These are phyloP conservation scores for Porodaedalea pini DNA, from an alignment of 1,284 basidiomycete species.

Conservation along the genomic window DNA sequence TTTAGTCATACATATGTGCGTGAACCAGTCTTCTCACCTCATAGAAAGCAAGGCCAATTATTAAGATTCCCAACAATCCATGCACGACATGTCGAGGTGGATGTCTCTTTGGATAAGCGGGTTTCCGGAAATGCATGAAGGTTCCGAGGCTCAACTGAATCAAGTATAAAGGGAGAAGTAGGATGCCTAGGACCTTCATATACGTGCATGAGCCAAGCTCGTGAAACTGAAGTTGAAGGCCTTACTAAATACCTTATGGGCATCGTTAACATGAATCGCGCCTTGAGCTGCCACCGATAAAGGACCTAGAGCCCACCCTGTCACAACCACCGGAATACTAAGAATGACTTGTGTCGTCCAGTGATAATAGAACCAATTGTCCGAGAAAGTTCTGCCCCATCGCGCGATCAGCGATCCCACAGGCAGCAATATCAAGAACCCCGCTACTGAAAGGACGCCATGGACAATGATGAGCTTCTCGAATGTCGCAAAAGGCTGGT, in stretches of 20 bases:
- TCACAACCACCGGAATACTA: constrained; percentile 47
- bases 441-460: constrained; percentile 48
- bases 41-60: constrained; percentile 44
- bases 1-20: constrained; percentile 9
- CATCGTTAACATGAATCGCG: constrained; percentile 42
- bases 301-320: constrained; percentile 50
- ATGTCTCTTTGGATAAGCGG: constrained; percentile 36
- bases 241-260: constrained; percentile 43
- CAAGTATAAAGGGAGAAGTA: constrained; percentile 52
- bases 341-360: constrained; percentile 45
- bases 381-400: constrained; percentile 53
- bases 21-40: constrained; percentile 34
- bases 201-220: constrained; percentile 1
- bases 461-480: constrained; percentile 50
- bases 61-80: constrained; percentile 42
- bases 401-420: constrained; percentile 55
- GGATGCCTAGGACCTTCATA: constrained; percentile 47
- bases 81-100: constrained; percentile 51
- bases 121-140: constrained; percentile 46
- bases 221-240: background rate
- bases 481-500: constrained; percentile 20
- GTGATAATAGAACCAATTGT: constrained; percentile 58
- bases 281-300: constrained; percentile 44
- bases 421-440: constrained; percentile 60
- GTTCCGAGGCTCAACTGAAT: constrained; percentile 54